Conservation (phyloP, 208 protist species). For the Trypanosoma scelopori region DNA sequence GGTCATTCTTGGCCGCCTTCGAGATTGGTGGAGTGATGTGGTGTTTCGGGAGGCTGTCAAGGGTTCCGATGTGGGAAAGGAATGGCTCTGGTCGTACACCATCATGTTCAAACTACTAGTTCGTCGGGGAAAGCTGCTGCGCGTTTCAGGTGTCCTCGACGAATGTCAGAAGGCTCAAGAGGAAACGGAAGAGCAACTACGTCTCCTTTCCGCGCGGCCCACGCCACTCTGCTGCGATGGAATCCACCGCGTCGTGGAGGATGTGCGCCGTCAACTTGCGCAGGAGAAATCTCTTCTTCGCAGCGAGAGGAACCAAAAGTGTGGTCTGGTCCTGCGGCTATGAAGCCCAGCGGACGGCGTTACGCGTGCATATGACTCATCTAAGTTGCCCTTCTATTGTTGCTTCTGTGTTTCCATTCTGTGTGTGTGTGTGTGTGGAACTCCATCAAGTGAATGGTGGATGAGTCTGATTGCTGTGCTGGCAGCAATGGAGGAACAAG, state of each 20-base stretch:
- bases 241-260: constrained; percentile 7
- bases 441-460: no score
- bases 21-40: constrained; percentile 6
- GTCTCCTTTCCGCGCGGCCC: constrained; percentile 2
- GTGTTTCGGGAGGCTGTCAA: not conserved
- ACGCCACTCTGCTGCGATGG: not conserved
- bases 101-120: constrained; percentile 28
- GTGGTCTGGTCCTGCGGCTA: constrained; percentile 24
- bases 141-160: constrained; percentile 12
- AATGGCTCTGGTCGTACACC: constrained; percentile 24
- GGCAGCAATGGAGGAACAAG: no score
- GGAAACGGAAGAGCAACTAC: constrained; percentile 22
- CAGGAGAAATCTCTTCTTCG: constrained; percentile 18
- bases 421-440: not conserved
- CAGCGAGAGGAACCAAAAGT: constrained; percentile 6
- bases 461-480: no score
- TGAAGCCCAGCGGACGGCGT: constrained; percentile 11
- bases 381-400: constrained; percentile 28
- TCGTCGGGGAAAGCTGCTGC: constrained; percentile 24
- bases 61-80: not conserved
- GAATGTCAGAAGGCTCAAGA: constrained; percentile 11
- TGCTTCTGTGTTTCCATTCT: constrained; percentile 14
- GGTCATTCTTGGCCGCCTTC: constrained; percentile 9
- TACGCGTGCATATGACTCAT: constrained; percentile 19
- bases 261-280: constrained; percentile 13